Percentiles rank a stretch among this genome's conserved stretches.
Evolutionary conservation across 1,284 basidiomycete genomes (phyloP).

Genomic region (Cystobasidium slooffiae): DNA sequence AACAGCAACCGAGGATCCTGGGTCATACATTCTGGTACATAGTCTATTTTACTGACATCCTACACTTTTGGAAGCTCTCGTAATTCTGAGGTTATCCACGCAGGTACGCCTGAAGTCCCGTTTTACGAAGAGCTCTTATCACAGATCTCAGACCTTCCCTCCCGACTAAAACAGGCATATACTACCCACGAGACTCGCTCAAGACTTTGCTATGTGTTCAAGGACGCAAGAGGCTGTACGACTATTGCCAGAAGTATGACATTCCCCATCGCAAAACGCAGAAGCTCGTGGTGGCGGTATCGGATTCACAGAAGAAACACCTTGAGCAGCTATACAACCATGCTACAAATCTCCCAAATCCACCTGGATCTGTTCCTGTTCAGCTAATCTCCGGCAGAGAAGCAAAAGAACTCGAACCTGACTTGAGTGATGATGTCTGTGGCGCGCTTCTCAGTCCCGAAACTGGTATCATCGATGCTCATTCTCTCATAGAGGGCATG

Average conservation of each 20-base stretch:
- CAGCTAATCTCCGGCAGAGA: slow-evolving; percentile 72
- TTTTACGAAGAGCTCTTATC: slow-evolving; percentile 1
- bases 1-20: slow-evolving; percentile 41
- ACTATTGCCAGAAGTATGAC: slow-evolving; percentile 68
- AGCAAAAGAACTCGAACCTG: slow-evolving; percentile 77
- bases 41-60: slow-evolving; percentile 44
- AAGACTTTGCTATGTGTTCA: slow-evolving; percentile 87
- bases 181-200: slow-evolving; percentile 79
- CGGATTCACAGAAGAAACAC: slow-evolving; percentile 68
- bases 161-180: slow-evolving; percentile 53
- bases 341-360: slow-evolving; percentile 52
- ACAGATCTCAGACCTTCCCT: neutral
- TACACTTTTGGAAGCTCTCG: slow-evolving; percentile 67
- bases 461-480: slow-evolving; percentile 91
- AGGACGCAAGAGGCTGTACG: slow-evolving; percentile 83
- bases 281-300: slow-evolving; percentile 82
- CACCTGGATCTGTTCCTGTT: slow-evolving; percentile 62
- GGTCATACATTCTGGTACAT: slow-evolving; percentile 42
- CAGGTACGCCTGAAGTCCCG: slow-evolving; percentile 58
- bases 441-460: slow-evolving; percentile 79
- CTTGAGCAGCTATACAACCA: slow-evolving; percentile 72
- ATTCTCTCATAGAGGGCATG: slow-evolving; percentile 60
- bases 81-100: slow-evolving; percentile 95
- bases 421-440: slow-evolving; percentile 71
- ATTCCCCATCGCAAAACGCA: slow-evolving; percentile 77